These are phyloP conservation scores for Trichoderma reesei DNA, from an alignment of 495 filamentous ascomycete genomes.

Conservation along the genomic window DNA sequence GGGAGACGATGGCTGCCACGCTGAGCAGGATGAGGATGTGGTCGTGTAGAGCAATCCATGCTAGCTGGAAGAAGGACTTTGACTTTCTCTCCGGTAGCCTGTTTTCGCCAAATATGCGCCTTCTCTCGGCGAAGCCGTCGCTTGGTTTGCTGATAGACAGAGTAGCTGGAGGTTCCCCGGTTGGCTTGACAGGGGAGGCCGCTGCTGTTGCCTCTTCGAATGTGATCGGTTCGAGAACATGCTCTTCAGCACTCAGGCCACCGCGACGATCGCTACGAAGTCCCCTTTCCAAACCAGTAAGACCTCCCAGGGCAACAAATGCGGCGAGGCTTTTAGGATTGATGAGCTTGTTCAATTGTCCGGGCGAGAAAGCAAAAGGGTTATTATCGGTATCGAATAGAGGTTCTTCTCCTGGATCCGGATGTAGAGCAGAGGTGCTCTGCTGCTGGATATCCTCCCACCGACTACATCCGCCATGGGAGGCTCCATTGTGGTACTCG, in stretches of 20 bases:
- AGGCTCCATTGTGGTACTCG: neutral
- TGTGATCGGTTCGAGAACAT: slow-evolving; percentile 50
- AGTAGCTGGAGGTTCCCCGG: neutral
- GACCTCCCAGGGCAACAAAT: slow-evolving; percentile 69
- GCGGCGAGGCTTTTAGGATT: slow-evolving; percentile 70
- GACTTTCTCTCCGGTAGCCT: slow-evolving; percentile 59
- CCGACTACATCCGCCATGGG: neutral
- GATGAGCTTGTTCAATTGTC: slow-evolving; percentile 63
- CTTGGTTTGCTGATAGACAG: neutral
- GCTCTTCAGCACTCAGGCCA: slow-evolving; percentile 72
- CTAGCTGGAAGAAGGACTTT: slow-evolving; percentile 59
- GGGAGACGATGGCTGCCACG: slow-evolving; percentile 66
- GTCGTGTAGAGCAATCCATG: slow-evolving; percentile 78
- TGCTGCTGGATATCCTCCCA: neutral
- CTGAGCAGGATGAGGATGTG: slow-evolving; percentile 77
- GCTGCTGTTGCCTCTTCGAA: slow-evolving; percentile 51
- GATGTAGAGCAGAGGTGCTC: slow-evolving; percentile 40
- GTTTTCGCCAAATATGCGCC: slow-evolving; percentile 60
- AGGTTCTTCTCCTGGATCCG: slow-evolving; percentile 53
- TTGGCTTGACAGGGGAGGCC: neutral
- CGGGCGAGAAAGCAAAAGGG: slow-evolving; percentile 60
- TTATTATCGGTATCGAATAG: slow-evolving; percentile 59
- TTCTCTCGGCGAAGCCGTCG: slow-evolving; percentile 41
- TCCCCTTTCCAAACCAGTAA: slow-evolving; percentile 66
- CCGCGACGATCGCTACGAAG: slow-evolving; percentile 55